phyloP scores from a whole-genome alignment of 768 basidiomycete genomes.

The Exsudoporus frostii region DNA sequence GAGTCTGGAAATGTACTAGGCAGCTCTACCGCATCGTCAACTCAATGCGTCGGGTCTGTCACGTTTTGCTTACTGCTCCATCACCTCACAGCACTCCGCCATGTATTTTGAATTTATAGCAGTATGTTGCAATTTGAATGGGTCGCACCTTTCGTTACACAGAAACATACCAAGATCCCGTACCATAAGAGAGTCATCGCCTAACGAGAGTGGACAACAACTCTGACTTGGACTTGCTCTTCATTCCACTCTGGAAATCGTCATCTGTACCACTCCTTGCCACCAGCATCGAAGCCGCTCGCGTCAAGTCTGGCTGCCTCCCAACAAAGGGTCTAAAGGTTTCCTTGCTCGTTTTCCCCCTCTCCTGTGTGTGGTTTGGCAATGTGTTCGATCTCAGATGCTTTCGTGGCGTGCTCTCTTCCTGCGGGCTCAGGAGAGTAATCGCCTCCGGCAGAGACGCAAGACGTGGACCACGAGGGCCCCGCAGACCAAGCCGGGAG shows the following conservation, averaged over 20 bases:
- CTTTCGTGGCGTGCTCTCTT: constrained; percentile 25
- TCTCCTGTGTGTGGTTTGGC: constrained; percentile 42
- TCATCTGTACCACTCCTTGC: constrained; percentile 8
- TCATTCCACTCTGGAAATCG: not conserved
- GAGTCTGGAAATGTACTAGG: constrained; percentile 89
- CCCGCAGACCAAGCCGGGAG: constrained; percentile 14
- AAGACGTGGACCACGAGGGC: constrained; percentile 22
- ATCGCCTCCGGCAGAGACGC: constrained; percentile 16
- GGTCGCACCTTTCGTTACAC: not conserved
- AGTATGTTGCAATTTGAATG: constrained; percentile 6
- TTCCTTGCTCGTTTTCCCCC: constrained; percentile 26
- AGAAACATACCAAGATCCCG: not conserved
- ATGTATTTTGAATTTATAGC: constrained; percentile 14
- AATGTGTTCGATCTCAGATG: constrained; percentile 32
- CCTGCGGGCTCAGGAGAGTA: constrained; percentile 8
- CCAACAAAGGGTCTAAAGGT: constrained; percentile 25
- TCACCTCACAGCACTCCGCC: not conserved
- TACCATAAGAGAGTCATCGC: not conserved
- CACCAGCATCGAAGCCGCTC: constrained; percentile 15
- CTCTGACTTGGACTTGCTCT: constrained; percentile 21
- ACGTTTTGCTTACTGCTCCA: not conserved
- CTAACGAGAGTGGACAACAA: constrained; percentile 4
- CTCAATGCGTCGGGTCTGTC: constrained; percentile 1
- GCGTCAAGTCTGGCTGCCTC: constrained; percentile 18
- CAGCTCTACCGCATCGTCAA: not conserved